Evolutionary conservation across 768 basidiomycete genomes (phyloP), one percentile per base, ranked within the genome.

Genomic region (Amanita polypyramis): DNA sequence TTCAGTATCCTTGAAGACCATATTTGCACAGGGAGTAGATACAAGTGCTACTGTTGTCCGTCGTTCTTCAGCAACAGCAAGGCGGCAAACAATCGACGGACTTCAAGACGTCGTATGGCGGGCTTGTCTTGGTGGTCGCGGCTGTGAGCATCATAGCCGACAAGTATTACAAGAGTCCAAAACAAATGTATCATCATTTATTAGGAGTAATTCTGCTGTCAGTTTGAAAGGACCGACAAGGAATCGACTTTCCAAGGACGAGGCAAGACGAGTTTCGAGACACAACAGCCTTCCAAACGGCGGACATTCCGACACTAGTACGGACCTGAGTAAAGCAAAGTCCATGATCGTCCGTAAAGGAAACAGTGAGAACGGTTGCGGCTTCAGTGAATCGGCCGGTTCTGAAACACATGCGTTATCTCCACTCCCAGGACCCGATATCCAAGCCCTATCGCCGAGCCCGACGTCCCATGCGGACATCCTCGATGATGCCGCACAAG

Each of bases 31-130:
- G 15, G 57, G 66, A 25, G 63, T 75, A 23, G 79, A 84, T 50
- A 66, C 73, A 12, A 73, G 77, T 32, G 74, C 76, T 3, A 74
- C 85, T 34, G 70, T 83, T 54, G 75, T 86, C 46, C 75, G 79
- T 30, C 82, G 88, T 12, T 75, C 79, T 12, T 80, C 85, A 14
- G 67, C 77, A 8, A 65, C 75, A 35, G 78, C 80, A 29, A 80
- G 89, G 40, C 70, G 73, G 23, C 75, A 78, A 34, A 80, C 90
- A 43, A 92, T 95, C 56, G 76, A 82, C 37, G 80, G 80, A 9
- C 67, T 97, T 14, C 72, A 76, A 39, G 93, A 95, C 57, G 79
- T 96, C 49, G 79, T 85, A 55, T 92, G 90, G 9, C 79, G 83
- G 51, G 69, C 71, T 19, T 85, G 85, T 53, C 63, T 82, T 21